Evolutionary conservation across 2,329 filamentous ascomycete species (phyloP).

Genomic region (Purpureocillium lavendulum): DNA sequence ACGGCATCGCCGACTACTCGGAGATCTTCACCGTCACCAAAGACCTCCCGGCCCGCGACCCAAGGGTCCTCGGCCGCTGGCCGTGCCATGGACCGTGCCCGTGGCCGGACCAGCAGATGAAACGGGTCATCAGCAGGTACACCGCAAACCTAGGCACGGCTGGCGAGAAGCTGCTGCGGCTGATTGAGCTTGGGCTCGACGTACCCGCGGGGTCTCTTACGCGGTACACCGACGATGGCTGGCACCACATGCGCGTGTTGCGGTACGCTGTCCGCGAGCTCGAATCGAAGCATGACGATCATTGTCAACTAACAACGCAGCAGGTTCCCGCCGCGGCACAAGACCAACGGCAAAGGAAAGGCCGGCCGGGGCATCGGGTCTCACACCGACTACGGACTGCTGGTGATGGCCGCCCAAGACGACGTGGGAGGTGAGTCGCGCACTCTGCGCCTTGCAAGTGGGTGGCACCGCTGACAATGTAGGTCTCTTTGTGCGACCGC

Average conservation of each 20-base stretch:
- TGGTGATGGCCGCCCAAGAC: slow-evolving; percentile 41
- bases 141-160: slow-evolving; percentile 29
- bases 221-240: slow-evolving; percentile 35
- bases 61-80: slow-evolving; percentile 31
- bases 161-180: slow-evolving; percentile 35
- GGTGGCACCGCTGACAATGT: not conserved
- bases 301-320: not conserved
- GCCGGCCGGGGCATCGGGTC: slow-evolving; percentile 41
- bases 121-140: slow-evolving; percentile 28
- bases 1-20: slow-evolving; percentile 40
- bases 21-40: slow-evolving; percentile 46
- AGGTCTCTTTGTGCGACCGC: slow-evolving; percentile 38
- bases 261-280: slow-evolving; percentile 19
- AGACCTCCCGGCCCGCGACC: slow-evolving; percentile 29
- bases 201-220: slow-evolving; percentile 30
- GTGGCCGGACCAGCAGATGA: slow-evolving; percentile 35
- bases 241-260: slow-evolving; percentile 41
- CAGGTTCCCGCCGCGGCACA: slow-evolving; percentile 22
- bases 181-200: slow-evolving; percentile 36
- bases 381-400: slow-evolving; percentile 43
- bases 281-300: not conserved
- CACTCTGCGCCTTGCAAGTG: not conserved
- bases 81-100: slow-evolving; percentile 41
- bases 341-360: slow-evolving; percentile 39
- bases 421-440: slow-evolving; percentile 33